These are phyloP conservation scores for Cryptosporidium andersoni DNA, from an alignment of 169 alveolate species.

Conservation along the genomic window DNA sequence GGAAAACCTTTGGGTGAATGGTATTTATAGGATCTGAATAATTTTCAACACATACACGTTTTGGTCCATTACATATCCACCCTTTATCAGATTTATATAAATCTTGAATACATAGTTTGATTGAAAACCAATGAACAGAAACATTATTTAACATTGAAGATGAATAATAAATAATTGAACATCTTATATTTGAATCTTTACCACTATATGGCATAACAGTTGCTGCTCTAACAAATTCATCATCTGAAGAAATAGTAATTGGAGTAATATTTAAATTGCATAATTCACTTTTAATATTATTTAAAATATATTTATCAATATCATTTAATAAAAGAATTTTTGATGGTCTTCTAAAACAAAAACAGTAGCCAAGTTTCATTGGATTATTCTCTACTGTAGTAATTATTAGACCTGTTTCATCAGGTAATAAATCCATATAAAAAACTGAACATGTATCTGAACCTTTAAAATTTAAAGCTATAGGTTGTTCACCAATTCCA, in stretches of 20 bases:
- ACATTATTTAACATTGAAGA: background rate
- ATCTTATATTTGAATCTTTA: background rate
- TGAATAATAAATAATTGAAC: constrained; percentile 43
- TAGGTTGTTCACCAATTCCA: constrained; percentile 20
- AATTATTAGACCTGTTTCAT: constrained; percentile 45
- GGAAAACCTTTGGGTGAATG: constrained; percentile 19
- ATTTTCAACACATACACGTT: constrained; percentile 41
- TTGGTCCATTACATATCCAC: constrained; percentile 23
- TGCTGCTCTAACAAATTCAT: constrained; percentile 48
- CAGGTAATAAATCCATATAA: constrained; percentile 37
- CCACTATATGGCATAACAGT: background rate
- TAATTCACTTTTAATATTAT: background rate
- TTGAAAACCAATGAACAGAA: constrained; percentile 49
- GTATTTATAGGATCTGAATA: constrained; percentile 27
- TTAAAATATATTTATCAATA: background rate
- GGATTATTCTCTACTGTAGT: constrained; percentile 62
- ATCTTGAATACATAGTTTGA: constrained; percentile 62
- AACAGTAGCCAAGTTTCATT: constrained; percentile 37
- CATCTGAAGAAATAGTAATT: constrained; percentile 17
- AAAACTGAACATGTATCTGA: constrained; percentile 35
- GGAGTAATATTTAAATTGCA: background rate
- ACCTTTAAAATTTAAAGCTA: constrained; percentile 35
- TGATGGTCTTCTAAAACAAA: constrained; percentile 47
- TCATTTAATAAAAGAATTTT: constrained; percentile 22
- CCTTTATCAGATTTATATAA: background rate